Percentiles rank a stretch among this genome's conserved stretches.
Conservation (phyloP, 1,284 basidiomycete species). For the Cutaneotrichosporon cutaneum region DNA sequence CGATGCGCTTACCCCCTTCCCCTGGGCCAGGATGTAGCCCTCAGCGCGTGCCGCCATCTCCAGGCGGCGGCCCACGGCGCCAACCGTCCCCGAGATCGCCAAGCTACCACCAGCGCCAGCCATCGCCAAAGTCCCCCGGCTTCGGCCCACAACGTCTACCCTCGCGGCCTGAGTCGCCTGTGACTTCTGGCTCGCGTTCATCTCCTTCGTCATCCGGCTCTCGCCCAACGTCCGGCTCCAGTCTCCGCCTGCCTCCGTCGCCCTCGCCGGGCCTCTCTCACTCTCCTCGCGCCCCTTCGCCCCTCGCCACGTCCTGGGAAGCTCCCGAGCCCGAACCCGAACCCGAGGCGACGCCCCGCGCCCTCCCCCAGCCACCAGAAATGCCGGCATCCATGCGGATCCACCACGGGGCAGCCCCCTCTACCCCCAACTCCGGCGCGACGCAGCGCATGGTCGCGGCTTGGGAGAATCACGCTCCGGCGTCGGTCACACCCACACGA, state of each 20-base stretch:
- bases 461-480: conserved; percentile 34
- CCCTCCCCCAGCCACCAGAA: not conserved
- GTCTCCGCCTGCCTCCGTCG: not conserved
- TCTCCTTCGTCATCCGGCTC: too few species aligned
- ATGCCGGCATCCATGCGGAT: not conserved
- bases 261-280: not conserved
- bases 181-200: too few species aligned
- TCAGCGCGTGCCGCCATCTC: not conserved
- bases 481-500: not conserved
- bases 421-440: conserved; percentile 24
- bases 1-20: conserved; percentile 11
- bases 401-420: not conserved
- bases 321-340: not conserved
- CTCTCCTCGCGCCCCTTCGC: not conserved
- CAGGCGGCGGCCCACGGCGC: not conserved
- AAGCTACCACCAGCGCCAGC: too few species aligned
- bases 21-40: not conserved
- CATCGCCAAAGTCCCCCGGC: too few species aligned
- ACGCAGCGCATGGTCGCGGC: conserved; percentile 42
- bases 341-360: not conserved
- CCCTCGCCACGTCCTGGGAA: not conserved
- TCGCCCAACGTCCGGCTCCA: not conserved
- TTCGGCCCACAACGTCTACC: too few species aligned
- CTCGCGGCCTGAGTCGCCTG: not conserved
- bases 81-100: not conserved